These are phyloP conservation scores for Leccinum obscurum DNA, from an alignment of 768 basidiomycete species.

Conservation along the genomic window DNA sequence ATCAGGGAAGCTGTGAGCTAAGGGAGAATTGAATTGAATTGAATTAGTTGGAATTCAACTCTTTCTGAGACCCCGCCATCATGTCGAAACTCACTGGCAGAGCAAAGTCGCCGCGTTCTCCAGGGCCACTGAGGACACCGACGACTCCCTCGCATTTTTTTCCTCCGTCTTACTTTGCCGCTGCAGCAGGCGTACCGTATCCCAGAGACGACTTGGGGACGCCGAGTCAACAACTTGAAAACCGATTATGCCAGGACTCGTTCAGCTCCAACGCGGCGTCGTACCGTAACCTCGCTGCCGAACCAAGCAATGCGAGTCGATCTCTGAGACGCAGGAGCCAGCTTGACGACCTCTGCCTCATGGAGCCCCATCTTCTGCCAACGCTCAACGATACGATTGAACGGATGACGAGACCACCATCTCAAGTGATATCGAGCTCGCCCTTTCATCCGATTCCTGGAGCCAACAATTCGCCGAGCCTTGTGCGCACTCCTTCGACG, in stretches of 20 bases:
- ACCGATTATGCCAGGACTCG: slow-evolving; percentile 6
- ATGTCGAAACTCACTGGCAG: slow-evolving; percentile 23
- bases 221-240: slow-evolving; percentile 4
- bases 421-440: slow-evolving; percentile 22
- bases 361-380: slow-evolving; percentile 67
- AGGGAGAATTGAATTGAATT: background rate
- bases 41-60: background rate
- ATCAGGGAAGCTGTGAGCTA: slow-evolving; percentile 18
- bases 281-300: background rate
- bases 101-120: slow-evolving; percentile 45
- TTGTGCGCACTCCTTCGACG: slow-evolving; percentile 20
- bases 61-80: background rate
- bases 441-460: slow-evolving; percentile 6
- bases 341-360: slow-evolving; percentile 52
- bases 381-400: slow-evolving; percentile 72
- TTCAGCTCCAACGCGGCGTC: slow-evolving; percentile 21
- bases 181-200: slow-evolving; percentile 43
- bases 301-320: slow-evolving; percentile 6
- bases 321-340: slow-evolving; percentile 37
- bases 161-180: slow-evolving; percentile 58
- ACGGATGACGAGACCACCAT: slow-evolving; percentile 65
- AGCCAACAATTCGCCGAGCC: slow-evolving; percentile 3
- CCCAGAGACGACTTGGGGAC: slow-evolving; percentile 9
- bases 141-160: slow-evolving; percentile 41
- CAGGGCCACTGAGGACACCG: slow-evolving; percentile 33